These are phyloP conservation scores for Canavalia ensiformis DNA, from an alignment of 306 rosid genomes.

Conservation along the genomic window DNA sequence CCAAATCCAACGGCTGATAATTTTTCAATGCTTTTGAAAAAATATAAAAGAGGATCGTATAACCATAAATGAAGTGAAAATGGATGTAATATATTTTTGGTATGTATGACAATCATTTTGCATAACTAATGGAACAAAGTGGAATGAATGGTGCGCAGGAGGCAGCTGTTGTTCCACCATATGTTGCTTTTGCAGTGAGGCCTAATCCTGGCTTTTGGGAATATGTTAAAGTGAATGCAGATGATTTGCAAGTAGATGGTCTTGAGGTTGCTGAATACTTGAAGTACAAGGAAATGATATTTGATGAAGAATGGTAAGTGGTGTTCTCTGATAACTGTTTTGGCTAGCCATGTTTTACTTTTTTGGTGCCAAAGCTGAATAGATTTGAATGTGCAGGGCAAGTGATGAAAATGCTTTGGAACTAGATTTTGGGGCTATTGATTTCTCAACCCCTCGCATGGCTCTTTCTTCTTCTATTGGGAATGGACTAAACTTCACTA, in stretches of 20 bases:
- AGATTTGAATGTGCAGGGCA: constrained; percentile 69
- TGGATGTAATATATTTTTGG: too few relatives aligned
- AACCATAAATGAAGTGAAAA: too few relatives aligned
- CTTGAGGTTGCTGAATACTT: constrained; percentile 74
- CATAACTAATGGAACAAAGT: not conserved
- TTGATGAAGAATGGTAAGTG: constrained; percentile 54
- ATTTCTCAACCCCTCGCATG: constrained; percentile 73
- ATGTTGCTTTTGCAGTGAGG: constrained; percentile 86
- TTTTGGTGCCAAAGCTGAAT: constrained; percentile 5
- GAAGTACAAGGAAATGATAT: constrained; percentile 70
- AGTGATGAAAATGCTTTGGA: constrained; percentile 88
- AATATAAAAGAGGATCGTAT: too few relatives aligned
- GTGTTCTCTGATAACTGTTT: not conserved
- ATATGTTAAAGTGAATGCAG: constrained; percentile 71
- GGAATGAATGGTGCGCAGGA: constrained; percentile 59
- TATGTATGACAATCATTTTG: too few relatives aligned
- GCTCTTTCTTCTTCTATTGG: constrained; percentile 90
- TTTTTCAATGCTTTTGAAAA: too few relatives aligned
- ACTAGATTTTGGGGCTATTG: constrained; percentile 83
- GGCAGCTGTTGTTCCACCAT: constrained; percentile 83
- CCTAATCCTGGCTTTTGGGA: constrained; percentile 96
- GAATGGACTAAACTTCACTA: constrained; percentile 68
- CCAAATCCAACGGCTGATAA: too few relatives aligned
- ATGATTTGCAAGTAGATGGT: constrained; percentile 75
- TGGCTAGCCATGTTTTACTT: not conserved